Evolutionary conservation across 1,139 yeast genomes (phyloP).

Genomic region (Torulaspora pretoriensis): DNA sequence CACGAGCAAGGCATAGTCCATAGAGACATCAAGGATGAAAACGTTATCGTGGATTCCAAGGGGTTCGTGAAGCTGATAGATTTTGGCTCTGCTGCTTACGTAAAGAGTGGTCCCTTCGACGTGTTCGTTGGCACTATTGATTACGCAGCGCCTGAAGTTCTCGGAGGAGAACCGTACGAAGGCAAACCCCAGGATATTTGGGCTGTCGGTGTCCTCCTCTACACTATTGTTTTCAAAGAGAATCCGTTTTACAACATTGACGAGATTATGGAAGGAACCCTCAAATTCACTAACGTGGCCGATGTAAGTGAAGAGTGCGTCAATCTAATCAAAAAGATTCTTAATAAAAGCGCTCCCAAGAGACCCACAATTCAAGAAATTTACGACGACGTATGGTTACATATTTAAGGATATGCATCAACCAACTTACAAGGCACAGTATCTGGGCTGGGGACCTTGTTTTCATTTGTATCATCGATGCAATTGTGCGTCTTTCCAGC

Average conservation of each 20-base stretch:
- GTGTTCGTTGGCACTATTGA: conserved; percentile 96
- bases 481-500: neutral
- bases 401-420: conserved; percentile 12
- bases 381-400: conserved; percentile 64
- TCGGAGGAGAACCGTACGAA: conserved; percentile 79
- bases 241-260: conserved; percentile 94
- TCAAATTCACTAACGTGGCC: conserved; percentile 56
- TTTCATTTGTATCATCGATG: no score
- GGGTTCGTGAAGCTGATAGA: conserved; percentile 82
- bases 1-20: conserved; percentile 88
- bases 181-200: conserved; percentile 96
- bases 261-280: conserved; percentile 86
- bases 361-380: conserved; percentile 76
- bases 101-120: conserved; percentile 88
- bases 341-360: conserved; percentile 56
- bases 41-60: conserved; percentile 76
- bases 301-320: conserved; percentile 53
- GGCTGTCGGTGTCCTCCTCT: conserved; percentile 89
- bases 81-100: conserved; percentile 92
- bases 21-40: conserved; percentile 93
- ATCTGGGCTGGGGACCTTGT: no score
- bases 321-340: conserved; percentile 56
- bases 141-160: conserved; percentile 95
- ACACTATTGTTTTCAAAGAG: conserved; percentile 88
- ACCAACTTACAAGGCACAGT: no score